phyloP scores from a whole-genome alignment of 805 yeast species.

The Hanseniaspora jakobsenii region DNA sequence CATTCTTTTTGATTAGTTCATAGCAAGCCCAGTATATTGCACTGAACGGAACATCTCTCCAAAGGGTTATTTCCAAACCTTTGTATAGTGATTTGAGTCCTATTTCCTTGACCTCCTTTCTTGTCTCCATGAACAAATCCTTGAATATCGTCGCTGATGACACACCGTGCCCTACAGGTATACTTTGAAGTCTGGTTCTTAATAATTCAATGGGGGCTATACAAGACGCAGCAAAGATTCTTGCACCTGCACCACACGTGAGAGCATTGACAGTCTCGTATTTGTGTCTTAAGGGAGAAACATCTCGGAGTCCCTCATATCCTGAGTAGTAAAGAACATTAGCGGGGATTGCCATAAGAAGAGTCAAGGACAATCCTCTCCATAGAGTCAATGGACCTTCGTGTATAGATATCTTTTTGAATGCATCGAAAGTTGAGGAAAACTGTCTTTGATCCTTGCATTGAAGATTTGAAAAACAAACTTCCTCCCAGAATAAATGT shows the following conservation, averaged over 20 bases:
- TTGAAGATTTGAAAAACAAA: conserved; percentile 26
- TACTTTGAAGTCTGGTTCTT: conserved; percentile 83
- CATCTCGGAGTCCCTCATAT: conserved; percentile 72
- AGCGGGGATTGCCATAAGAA: conserved; percentile 83
- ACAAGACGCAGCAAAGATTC: conserved; percentile 69
- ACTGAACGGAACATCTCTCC: conserved; percentile 96
- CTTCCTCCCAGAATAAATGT: conserved; percentile 26
- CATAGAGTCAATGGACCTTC: conserved; percentile 76
- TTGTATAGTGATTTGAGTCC: conserved; percentile 65
- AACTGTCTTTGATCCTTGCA: conserved; percentile 25
- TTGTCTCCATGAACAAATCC: conserved; percentile 44
- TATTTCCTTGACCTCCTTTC: conserved; percentile 36
- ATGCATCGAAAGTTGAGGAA: conserved; percentile 63
- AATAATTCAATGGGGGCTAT: conserved; percentile 81
- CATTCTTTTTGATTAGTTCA: conserved; percentile 38
- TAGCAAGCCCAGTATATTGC: conserved; percentile 90
- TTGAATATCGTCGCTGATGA: conserved; percentile 28
- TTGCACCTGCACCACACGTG: conserved; percentile 72
- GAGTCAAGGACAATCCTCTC: conserved; percentile 76
- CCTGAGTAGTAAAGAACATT: conserved; percentile 91
- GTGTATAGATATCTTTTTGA: conserved; percentile 46
- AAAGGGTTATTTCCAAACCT: conserved; percentile 76
- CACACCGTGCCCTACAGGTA: conserved; percentile 39
- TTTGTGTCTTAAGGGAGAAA: conserved; percentile 40
- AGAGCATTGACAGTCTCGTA: conserved; percentile 50